Percentiles rank a stretch among this genome's conserved stretches.
These are phyloP conservation scores for Lojkania enalia DNA, from an alignment of 2,329 filamentous ascomycete genomes.

Conservation along the genomic window DNA sequence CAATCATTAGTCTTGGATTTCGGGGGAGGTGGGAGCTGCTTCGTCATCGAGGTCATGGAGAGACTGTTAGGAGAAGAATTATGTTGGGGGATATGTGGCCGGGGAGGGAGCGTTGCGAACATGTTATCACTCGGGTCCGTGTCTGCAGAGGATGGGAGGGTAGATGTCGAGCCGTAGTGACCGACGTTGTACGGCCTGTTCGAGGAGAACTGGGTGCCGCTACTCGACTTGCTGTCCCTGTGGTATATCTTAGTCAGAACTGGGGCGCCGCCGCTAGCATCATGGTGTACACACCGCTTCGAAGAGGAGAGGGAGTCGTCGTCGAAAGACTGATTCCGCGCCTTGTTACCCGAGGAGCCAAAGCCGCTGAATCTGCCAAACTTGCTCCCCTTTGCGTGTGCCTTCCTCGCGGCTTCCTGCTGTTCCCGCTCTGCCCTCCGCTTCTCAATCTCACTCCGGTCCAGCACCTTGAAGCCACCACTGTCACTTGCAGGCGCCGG, in stretches of 20 bases:
- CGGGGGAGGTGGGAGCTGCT: constrained; percentile 34
- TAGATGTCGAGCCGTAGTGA: constrained; percentile 43
- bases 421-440: constrained; percentile 29
- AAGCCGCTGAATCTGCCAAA: constrained; percentile 42
- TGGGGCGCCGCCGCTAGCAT: constrained; percentile 3
- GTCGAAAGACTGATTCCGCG: constrained; percentile 40
- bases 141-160: constrained; percentile 47
- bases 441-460: constrained; percentile 35
- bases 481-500: constrained; percentile 19
- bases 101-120: constrained; percentile 34
- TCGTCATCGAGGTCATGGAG: constrained; percentile 26
- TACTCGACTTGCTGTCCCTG: constrained; percentile 48
- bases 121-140: constrained; percentile 44
- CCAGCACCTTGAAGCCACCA: constrained; percentile 41
- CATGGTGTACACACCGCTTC: constrained; percentile 38
- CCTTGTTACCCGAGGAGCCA: constrained; percentile 31
- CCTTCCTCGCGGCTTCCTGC: constrained; percentile 28
- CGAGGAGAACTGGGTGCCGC: constrained; percentile 39
- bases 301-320: constrained; percentile 41
- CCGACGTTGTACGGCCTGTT: constrained; percentile 42
- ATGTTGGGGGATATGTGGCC: constrained; percentile 34
- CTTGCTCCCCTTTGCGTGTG: constrained; percentile 32
- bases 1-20: constrained; percentile 16
- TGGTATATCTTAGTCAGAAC: constrained; percentile 29
- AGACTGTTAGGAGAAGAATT: constrained; percentile 33